Percentiles rank a stretch among this genome's conserved stretches.
These are phyloP conservation scores for Symmetrospora coprosmae DNA, from an alignment of 768 basidiomycete species.

Conservation along the genomic window DNA sequence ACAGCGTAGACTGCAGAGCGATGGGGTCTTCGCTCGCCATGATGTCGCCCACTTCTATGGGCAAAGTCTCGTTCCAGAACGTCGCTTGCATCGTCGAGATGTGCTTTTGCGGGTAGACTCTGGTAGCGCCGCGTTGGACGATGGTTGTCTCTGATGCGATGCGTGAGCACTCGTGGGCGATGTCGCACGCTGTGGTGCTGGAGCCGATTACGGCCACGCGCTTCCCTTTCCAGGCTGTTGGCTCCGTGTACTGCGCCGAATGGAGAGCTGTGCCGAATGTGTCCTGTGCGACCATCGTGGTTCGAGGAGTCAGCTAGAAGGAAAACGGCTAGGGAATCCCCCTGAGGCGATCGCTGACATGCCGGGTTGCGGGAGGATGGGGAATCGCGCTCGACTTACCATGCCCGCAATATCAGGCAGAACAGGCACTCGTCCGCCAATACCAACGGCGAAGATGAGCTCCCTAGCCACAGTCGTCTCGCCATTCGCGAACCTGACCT, in stretches of 20 bases:
- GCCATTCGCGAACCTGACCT: neutral
- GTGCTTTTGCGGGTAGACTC: conserved; percentile 2
- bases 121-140: neutral
- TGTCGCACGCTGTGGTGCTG: neutral
- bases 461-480: neutral
- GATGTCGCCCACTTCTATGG: conserved; percentile 5
- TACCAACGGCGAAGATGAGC: conserved; percentile 11
- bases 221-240: conserved; percentile 13
- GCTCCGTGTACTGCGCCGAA: neutral
- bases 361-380: too few relatives aligned
- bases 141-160: neutral
- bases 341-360: too few relatives aligned
- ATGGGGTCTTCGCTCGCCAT: conserved; percentile 2
- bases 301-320: too few relatives aligned
- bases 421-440: neutral
- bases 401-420: neutral
- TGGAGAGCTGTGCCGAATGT: conserved; percentile 6
- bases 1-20: neutral
- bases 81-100: neutral
- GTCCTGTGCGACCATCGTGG: too few relatives aligned
- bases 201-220: conserved; percentile 10
- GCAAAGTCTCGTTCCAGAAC: neutral
- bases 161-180: neutral
- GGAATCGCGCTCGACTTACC: too few relatives aligned
- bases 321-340: too few relatives aligned